A percentile compares a stretch with the other conserved stretches of the same genome.
Conservation (phyloP, 495 filamentous ascomycete species). For the Durotheca rogersii region DNA sequence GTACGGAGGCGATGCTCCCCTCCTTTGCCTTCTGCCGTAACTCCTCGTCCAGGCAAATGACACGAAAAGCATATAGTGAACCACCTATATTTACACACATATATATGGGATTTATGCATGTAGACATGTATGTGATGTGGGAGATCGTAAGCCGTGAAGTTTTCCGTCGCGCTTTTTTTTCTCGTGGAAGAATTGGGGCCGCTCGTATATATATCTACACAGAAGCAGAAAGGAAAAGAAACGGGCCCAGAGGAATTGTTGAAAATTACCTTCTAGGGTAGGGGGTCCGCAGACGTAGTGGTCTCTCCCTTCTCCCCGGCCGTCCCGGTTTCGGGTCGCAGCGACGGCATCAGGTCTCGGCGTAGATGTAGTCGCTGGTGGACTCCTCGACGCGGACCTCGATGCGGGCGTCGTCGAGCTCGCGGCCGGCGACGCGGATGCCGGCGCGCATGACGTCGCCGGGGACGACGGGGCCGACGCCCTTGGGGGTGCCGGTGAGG, state of each 20-base stretch:
- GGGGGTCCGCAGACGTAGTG: not conserved
- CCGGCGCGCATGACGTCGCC: slow-evolving; percentile 91
- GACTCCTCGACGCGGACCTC: slow-evolving; percentile 78
- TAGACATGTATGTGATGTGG: not conserved
- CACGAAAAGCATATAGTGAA: no score
- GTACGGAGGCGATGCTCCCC: no score
- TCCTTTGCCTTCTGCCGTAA: no score
- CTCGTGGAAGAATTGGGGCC: not conserved
- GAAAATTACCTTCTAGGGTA: not conserved
- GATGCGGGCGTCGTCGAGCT: slow-evolving; percentile 82
- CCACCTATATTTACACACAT: no score
- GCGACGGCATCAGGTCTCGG: slow-evolving; percentile 67
- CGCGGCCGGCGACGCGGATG: slow-evolving; percentile 76
- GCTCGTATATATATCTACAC: no score
- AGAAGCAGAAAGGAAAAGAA: no score
- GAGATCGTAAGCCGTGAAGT: not conserved
- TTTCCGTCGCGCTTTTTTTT: not conserved
- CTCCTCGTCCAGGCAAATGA: no score
- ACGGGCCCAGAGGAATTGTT: not conserved
- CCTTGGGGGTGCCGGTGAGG: slow-evolving; percentile 94
- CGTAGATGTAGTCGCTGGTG: slow-evolving; percentile 54
- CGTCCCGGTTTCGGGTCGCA: no score
- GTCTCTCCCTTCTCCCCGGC: no score
- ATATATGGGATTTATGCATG: no score
- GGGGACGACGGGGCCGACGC: slow-evolving; percentile 79